Evolutionary conservation across 2,329 filamentous ascomycete species (phyloP).

Genomic region (Pseudogymnoascus sp.): DNA sequence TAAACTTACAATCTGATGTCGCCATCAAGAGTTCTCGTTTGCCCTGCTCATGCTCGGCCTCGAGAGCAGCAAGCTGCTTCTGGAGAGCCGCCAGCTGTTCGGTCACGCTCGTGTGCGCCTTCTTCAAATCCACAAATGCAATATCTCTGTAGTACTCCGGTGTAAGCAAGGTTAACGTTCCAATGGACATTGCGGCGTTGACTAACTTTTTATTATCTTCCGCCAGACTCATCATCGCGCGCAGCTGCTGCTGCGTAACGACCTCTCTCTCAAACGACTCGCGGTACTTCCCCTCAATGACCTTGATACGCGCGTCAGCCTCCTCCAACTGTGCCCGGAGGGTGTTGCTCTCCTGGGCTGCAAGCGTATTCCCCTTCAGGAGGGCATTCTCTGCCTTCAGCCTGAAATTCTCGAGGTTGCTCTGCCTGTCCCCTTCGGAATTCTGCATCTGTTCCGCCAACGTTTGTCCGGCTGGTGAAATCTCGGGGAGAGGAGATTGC

Average conservation of each 20-base stretch:
- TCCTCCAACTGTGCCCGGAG: conserved; percentile 50
- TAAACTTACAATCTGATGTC: conserved; percentile 42
- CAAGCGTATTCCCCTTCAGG: conserved; percentile 45
- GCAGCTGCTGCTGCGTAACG: conserved; percentile 49
- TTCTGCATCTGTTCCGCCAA: conserved; percentile 53
- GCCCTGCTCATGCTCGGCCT: conserved; percentile 41
- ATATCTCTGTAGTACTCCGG: conserved; percentile 41
- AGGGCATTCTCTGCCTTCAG: conserved; percentile 55
- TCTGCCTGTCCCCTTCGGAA: conserved; percentile 30
- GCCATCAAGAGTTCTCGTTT: conserved; percentile 47
- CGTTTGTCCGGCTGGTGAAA: conserved; percentile 22
- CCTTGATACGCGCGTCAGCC: conserved; percentile 40
- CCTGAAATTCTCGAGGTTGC: conserved; percentile 42
- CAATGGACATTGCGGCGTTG: conserved; percentile 28
- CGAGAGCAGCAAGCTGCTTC: conserved; percentile 36
- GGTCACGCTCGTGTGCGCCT: conserved; percentile 36
- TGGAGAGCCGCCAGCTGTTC: conserved; percentile 42
- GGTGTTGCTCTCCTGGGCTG: conserved; percentile 44
- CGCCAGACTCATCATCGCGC: conserved; percentile 47
- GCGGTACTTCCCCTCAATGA: conserved; percentile 46
- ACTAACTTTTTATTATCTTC: conserved; percentile 21
- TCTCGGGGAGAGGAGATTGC: conserved; percentile 28
- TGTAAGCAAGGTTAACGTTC: conserved; percentile 35
- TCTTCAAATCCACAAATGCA: conserved; percentile 44
- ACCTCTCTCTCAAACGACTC: conserved; percentile 51